Evolutionary conservation across 345 rosid species (phyloP).

Genomic region (Durio zibethinus): DNA sequence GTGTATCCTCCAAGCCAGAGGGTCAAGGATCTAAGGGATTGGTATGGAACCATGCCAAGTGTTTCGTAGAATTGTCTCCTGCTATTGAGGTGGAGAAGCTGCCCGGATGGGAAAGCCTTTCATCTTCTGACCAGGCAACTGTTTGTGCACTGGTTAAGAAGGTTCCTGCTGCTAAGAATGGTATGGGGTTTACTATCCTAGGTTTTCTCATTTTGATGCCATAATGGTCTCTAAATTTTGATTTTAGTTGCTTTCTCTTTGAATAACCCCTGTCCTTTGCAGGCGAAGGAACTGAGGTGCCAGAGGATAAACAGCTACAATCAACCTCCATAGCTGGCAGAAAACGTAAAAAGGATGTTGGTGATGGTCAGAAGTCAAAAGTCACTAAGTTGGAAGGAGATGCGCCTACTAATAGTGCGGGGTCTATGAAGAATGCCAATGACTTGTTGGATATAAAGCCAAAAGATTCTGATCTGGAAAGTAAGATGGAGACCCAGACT

Average conservation of each 20-base stretch:
- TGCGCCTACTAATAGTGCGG: constrained; percentile 33
- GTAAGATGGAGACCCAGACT: constrained; percentile 65
- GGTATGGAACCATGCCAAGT: constrained; percentile 85
- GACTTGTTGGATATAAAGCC: constrained; percentile 12
- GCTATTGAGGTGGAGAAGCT: constrained; percentile 58
- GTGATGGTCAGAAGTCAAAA: constrained; percentile 49
- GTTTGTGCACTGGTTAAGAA: constrained; percentile 49
- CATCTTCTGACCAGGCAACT: constrained; percentile 57
- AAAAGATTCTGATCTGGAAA: constrained; percentile 40
- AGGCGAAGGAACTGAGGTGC: constrained; percentile 31
- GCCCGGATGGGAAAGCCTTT: constrained; percentile 72
- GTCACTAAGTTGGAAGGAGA: constrained; percentile 47
- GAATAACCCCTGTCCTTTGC: constrained; percentile 16
- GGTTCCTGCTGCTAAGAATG: constrained; percentile 41
- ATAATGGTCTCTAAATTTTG: neutral
- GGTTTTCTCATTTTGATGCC: neutral
- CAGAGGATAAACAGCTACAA: constrained; percentile 32
- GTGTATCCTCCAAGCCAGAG: constrained; percentile 68
- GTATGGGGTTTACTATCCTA: constrained; percentile 31
- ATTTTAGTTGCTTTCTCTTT: constrained; percentile 22
- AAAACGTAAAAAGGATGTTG: constrained; percentile 56
- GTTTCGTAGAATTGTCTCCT: constrained; percentile 55
- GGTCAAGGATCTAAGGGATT: constrained; percentile 65
- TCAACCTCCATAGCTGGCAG: constrained; percentile 43
- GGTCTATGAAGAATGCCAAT: constrained; percentile 20